Base-by-base conservation (phyloP, 169 alveolate genomes). In the Plasmodium falciparum region DNA sequence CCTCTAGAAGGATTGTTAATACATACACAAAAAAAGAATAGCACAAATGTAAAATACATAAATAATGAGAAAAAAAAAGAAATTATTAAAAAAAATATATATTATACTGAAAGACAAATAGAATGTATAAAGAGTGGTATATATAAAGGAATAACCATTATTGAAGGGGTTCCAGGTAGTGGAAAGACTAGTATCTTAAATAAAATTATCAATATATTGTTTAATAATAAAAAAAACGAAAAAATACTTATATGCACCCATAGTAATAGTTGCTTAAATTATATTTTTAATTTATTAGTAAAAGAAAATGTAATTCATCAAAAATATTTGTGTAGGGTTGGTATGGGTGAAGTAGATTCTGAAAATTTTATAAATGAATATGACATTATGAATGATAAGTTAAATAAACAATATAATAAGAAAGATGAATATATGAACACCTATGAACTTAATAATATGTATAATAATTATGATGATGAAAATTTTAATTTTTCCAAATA, bases 131-230 rank as follows among this genome's bases (percentile, higher is more conserved):
- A 95, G 22, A 93, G 97, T 66, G 99, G 98, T 7, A 93, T 97
- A 75, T 94, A 96, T 88, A 95, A 93, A 47, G 99, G 99, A 1
- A 67, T 98, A 70, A 97, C 99, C 20, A 69, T 97, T 88, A 95
- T 98, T 20, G 97, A 97, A 50, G 99, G 99, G 5, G 99, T 99
- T 8, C 99, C 99, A 0, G 99, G 99, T 6, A 89, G 96, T 20
- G 97, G 97, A 12, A 97, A 97, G 90, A 97, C 98, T 4, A 99
- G 97, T 88, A 95, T 96, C 1, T 98, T 98, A 3, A 97, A 96
- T 70, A 97, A 98, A 92, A 95, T 97, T n/a, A 97, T 97, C 49
- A 95, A 95, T 70, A 93, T 97, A 85, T 94, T 98, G 56, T 96
- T 96, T 92, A 93, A 95, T 88, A 97, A 96, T 91, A 88, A 88